Percentiles rank a stretch among this genome's conserved stretches.
Evolutionary conservation across 495 filamentous ascomycete species (phyloP).

Genomic region (Lepraria neglecta): DNA sequence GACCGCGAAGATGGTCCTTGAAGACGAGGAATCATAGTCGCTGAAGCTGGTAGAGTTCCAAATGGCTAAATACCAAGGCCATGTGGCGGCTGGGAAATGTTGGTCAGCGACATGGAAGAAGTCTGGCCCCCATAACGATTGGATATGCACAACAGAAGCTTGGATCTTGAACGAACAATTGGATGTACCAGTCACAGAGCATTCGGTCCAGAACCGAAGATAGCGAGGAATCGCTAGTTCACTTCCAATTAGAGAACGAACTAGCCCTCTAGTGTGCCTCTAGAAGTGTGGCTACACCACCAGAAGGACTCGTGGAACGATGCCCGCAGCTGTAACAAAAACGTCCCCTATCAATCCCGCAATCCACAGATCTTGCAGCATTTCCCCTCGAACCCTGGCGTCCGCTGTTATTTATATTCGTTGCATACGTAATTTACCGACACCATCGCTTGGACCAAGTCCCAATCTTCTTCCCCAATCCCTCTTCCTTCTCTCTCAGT

Average conservation of each 20-base stretch:
- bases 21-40: not conserved
- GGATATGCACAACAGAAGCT: conserved; percentile 4
- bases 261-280: conserved; percentile 2
- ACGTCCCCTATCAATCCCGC: conserved; percentile 8
- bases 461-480: not conserved
- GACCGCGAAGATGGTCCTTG: not conserved
- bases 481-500: not conserved
- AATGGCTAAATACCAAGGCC: not conserved
- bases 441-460: conserved; percentile 9
- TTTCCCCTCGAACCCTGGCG: not conserved
- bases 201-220: conserved; percentile 10
- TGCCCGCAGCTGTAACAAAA: conserved; percentile 7
- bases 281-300: conserved; percentile 7
- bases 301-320: conserved; percentile 9
- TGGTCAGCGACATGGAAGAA: not conserved
- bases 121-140: not conserved
- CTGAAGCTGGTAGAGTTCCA: conserved; percentile 3
- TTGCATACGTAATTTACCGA: conserved; percentile 12
- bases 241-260: conserved; percentile 3
- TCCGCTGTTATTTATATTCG: conserved; percentile 6
- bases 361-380: conserved; percentile 2
- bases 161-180: not conserved
- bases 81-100: not conserved
- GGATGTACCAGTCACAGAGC: conserved; percentile 9
- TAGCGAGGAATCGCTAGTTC: not conserved